Percentiles rank a stretch among this genome's conserved stretches.
Evolutionary conservation across 352 stramenopile species (phyloP).

Genomic region (Pythium phragmitis): DNA sequence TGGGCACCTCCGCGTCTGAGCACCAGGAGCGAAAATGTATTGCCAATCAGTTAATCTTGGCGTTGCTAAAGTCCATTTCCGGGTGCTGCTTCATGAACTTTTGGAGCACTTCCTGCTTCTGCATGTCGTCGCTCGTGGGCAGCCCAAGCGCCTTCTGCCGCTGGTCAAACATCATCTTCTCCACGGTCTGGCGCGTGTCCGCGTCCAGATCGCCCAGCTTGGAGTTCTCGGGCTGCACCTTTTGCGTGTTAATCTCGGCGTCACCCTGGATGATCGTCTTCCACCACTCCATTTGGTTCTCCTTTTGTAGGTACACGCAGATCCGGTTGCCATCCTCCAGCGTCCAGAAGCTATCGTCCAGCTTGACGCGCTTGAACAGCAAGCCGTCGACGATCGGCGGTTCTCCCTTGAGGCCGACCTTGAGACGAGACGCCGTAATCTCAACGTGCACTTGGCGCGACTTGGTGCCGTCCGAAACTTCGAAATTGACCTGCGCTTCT

Average conservation of each 20-base stretch:
- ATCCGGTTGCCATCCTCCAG: conserved; percentile 90
- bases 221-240: conserved; percentile 98
- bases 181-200: conserved; percentile 98
- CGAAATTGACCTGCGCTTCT: conserved; percentile 92
- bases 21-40: conserved; percentile 3
- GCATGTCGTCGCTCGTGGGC: conserved; percentile 96
- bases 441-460: conserved; percentile 91
- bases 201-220: conserved; percentile 97
- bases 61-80: conserved; percentile 99
- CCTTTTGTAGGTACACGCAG: conserved; percentile 96
- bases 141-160: conserved; percentile 97
- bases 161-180: conserved; percentile 99
- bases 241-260: conserved; percentile 97
- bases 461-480: conserved; percentile 92
- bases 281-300: conserved; percentile 99
- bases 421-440: conserved; percentile 91
- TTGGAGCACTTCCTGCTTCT: conserved; percentile 97
- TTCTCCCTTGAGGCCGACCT: conserved; percentile 83
- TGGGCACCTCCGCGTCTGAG: conserved; percentile 10
- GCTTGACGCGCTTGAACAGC: conserved; percentile 94
- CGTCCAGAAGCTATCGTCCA: conserved; percentile 99
- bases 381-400: conserved; percentile 86
- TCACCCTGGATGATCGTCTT: conserved; percentile 95
- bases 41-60: conserved; percentile 92
- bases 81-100: conserved; percentile 99